These are phyloP conservation scores for Trichoderma sp. DNA, from an alignment of 2,329 filamentous ascomycete genomes.

Conservation along the genomic window DNA sequence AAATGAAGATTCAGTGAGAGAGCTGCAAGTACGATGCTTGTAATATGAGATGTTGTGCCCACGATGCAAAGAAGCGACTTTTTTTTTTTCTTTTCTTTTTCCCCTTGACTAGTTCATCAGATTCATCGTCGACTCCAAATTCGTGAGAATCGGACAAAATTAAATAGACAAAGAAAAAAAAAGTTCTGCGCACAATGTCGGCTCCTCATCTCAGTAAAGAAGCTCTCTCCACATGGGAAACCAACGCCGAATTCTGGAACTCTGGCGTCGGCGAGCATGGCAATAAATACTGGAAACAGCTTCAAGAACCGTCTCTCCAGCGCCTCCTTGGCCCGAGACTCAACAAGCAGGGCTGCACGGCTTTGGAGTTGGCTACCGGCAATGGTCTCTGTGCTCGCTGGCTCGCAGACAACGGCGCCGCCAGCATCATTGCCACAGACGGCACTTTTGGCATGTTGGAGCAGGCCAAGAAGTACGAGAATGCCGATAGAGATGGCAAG, in stretches of 20 bases:
- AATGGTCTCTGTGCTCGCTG: slow-evolving; percentile 48
- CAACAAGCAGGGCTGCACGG: slow-evolving; percentile 27
- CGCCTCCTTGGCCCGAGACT: slow-evolving; percentile 33
- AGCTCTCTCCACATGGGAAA: slow-evolving; percentile 38
- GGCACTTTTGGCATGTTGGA: slow-evolving; percentile 42
- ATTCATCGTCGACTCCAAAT: background rate
- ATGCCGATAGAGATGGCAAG: background rate
- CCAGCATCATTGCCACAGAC: slow-evolving; percentile 44
- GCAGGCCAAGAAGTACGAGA: slow-evolving; percentile 27
- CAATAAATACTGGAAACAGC: slow-evolving; percentile 44
- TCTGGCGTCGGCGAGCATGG: slow-evolving; percentile 36
- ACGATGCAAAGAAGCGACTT: background rate
- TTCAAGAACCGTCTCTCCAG: slow-evolving; percentile 41
- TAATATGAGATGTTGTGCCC: background rate
- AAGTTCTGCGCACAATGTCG: background rate
- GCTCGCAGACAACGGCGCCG: slow-evolving; percentile 37
- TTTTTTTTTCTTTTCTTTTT: too few relatives aligned
- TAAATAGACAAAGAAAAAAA: background rate
- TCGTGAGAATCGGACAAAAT: background rate
- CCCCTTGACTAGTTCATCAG: too few relatives aligned
- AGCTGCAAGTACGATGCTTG: background rate
- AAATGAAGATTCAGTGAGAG: background rate
- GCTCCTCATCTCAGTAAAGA: slow-evolving; percentile 22
- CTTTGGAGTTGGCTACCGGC: slow-evolving; percentile 49
- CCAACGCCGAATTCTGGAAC: slow-evolving; percentile 44